Evolutionary conservation across 1,139 yeast species (phyloP).

Genomic region (Candida pseudoviswanathii): DNA sequence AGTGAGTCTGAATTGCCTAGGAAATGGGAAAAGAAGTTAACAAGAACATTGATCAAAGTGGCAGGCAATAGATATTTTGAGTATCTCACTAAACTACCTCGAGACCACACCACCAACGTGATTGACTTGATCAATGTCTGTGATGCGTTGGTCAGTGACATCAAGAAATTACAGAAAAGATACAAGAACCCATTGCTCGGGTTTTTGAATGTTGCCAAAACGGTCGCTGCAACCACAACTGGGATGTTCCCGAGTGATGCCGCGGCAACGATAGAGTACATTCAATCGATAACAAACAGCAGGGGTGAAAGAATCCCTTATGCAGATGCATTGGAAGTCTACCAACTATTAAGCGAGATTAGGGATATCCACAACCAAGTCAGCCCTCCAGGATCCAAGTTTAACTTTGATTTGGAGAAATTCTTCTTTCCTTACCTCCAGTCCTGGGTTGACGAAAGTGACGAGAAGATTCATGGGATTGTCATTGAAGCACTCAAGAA

Average conservation of each 20-base stretch:
- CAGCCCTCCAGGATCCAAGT: conserved; percentile 30
- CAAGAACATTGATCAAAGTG: conserved; percentile 49
- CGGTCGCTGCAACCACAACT: conserved; percentile 58
- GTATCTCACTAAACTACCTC: conserved; percentile 54
- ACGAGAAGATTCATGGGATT: conserved; percentile 49
- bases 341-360: conserved; percentile 56
- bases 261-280: conserved; percentile 58
- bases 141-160: conserved; percentile 53
- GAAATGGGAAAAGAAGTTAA: conserved; percentile 55
- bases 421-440: conserved; percentile 61
- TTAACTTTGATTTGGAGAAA: conserved; percentile 60
- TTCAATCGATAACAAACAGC: conserved; percentile 45
- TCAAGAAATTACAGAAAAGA: conserved; percentile 57
- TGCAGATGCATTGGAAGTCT: conserved; percentile 64
- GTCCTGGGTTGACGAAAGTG: conserved; percentile 58
- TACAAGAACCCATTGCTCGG: conserved; percentile 67
- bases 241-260: conserved; percentile 68
- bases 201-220: conserved; percentile 53
- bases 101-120: conserved; percentile 61
- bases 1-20: conserved; percentile 41
- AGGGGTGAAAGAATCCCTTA: conserved; percentile 47
- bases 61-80: conserved; percentile 65
- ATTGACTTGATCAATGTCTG: conserved; percentile 63
- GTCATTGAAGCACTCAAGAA: conserved; percentile 56
- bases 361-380: conserved; percentile 59